These are phyloP conservation scores for Stagonosporopsis chrysanthemi DNA, from an alignment of 2,329 filamentous ascomycete species.

Conservation along the genomic window DNA sequence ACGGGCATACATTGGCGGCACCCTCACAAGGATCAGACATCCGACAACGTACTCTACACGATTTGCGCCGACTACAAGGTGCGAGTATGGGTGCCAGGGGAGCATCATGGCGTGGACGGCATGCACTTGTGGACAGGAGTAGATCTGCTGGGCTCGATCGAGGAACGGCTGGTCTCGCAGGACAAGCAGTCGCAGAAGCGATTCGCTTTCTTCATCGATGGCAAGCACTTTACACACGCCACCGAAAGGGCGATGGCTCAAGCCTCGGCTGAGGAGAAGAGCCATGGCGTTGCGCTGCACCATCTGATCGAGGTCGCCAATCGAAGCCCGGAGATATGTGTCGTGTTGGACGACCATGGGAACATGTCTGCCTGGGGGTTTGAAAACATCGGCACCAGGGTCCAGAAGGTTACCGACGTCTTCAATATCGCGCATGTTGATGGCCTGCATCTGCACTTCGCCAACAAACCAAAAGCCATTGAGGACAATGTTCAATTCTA, in stretches of 20 bases:
- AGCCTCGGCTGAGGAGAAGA: conserved; percentile 64
- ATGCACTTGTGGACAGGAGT: conserved; percentile 83
- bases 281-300: conserved; percentile 75
- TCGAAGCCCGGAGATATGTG: conserved; percentile 83
- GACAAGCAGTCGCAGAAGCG: conserved; percentile 56
- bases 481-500: conserved; percentile 73
- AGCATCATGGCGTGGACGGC: conserved; percentile 73
- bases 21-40: conserved; percentile 76
- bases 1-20: conserved; percentile 86
- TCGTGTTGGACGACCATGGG: conserved; percentile 83
- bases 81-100: conserved; percentile 82
- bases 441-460: conserved; percentile 56
- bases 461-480: conserved; percentile 36
- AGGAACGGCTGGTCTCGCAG: conserved; percentile 58
- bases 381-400: conserved; percentile 80
- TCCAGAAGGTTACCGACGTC: conserved; percentile 70
- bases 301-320: conserved; percentile 88
- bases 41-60: conserved; percentile 90
- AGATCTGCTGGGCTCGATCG: conserved; percentile 76
- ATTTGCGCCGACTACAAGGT: conserved; percentile 81
- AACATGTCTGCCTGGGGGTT: conserved; percentile 92
- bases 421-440: conserved; percentile 87
- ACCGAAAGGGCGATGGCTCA: conserved; percentile 77
- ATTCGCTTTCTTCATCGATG: conserved; percentile 84
- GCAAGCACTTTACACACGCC: conserved; percentile 77